phyloP scores from a whole-genome alignment of 163 green algal species.

The Scenedesmus sp. region DNA sequence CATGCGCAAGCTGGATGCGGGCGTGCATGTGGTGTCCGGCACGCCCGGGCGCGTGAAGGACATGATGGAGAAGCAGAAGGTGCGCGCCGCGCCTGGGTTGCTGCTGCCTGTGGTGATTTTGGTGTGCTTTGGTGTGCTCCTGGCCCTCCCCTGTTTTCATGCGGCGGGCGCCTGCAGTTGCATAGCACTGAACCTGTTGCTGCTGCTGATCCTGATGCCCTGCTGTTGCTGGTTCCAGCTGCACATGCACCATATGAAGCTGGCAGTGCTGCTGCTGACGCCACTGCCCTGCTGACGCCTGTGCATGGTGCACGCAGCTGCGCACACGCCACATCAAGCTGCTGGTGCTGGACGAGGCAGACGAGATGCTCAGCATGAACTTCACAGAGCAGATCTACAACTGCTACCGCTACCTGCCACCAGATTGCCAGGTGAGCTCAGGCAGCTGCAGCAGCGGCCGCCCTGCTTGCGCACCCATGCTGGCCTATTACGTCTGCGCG shows the following conservation, averaged over 20 bases:
- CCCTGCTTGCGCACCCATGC: no score
- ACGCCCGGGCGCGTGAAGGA: slow-evolving; percentile 98
- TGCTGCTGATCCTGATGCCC: background rate
- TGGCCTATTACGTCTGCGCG: background rate
- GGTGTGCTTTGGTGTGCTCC: background rate
- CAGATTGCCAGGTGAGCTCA: slow-evolving; percentile 44
- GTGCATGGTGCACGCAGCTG: slow-evolving; percentile 4
- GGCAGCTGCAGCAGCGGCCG: background rate
- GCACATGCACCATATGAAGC: no score
- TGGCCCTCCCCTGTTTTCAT: background rate
- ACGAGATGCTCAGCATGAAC: slow-evolving; percentile 99
- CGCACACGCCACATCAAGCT: slow-evolving; percentile 66
- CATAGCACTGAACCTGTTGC: background rate
- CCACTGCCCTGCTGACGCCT: background rate
- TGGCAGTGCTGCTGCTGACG: background rate
- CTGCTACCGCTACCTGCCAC: slow-evolving; percentile 89
- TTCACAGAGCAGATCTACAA: slow-evolving; percentile 99
- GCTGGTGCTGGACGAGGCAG: slow-evolving; percentile 96
- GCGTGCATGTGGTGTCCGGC: slow-evolving; percentile 95
- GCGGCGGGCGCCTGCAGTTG: background rate
- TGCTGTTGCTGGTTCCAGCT: background rate
- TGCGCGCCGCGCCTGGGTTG: slow-evolving; percentile 86
- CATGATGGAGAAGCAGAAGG: slow-evolving; percentile 94
- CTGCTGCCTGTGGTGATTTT: background rate
- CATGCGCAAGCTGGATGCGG: slow-evolving; percentile 95